A percentile compares a stretch with the other conserved stretches of the same genome.
Conservation (phyloP, 768 basidiomycete species). For the Termitomyces sp. region DNA sequence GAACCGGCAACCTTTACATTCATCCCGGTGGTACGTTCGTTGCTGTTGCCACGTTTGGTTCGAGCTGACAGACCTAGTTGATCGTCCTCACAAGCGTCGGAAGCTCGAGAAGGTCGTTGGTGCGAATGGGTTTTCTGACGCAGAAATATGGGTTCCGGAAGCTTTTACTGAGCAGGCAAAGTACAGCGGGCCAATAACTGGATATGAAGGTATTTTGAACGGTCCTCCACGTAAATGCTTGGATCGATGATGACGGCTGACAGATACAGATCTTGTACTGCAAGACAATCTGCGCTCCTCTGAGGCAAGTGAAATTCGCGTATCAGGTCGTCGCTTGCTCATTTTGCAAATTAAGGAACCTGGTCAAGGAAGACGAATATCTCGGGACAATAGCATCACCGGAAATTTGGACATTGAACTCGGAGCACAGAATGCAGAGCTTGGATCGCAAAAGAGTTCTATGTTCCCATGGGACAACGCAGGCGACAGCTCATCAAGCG, state of each 20-base stretch:
- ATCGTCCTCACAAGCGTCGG: constrained; percentile 46
- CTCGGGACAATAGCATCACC: constrained; percentile 50
- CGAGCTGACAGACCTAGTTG: constrained; percentile 7
- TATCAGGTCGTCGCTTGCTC: not conserved
- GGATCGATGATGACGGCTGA: not conserved
- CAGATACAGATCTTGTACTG: not conserved
- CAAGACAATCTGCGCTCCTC: constrained; percentile 42
- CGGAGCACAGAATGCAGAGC: constrained; percentile 32
- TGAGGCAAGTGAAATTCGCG: constrained; percentile 40
- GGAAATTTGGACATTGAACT: constrained; percentile 50
- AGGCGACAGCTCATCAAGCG: constrained; percentile 58
- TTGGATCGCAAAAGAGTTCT: constrained; percentile 63
- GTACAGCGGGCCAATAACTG: not conserved
- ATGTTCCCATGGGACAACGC: constrained; percentile 87
- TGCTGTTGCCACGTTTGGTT: not conserved
- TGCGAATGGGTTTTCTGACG: not conserved
- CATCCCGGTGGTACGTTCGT: constrained; percentile 30
- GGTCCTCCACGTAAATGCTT: not conserved
- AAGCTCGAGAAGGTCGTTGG: constrained; percentile 25
- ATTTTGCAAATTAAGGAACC: constrained; percentile 53
- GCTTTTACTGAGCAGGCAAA: not conserved
- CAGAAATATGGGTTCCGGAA: not conserved
- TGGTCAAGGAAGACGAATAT: constrained; percentile 76
- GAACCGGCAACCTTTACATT: constrained; percentile 41
- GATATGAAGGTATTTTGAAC: not conserved